Evolutionary conservation across 129 eudicot species (phyloP).

Genomic region (Escallonia herrerae): DNA sequence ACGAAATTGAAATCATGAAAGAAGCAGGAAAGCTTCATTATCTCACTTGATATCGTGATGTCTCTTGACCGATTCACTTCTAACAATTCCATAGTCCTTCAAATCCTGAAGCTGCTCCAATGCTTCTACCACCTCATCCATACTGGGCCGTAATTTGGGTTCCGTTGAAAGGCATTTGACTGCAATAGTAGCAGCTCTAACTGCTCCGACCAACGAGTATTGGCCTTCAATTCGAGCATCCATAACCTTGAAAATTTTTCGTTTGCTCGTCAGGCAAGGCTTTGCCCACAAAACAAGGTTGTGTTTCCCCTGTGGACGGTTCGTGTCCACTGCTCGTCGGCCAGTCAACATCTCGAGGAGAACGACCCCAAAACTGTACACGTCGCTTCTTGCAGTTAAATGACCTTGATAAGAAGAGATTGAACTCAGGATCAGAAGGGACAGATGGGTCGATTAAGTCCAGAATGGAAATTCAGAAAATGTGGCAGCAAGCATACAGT

Average conservation of each 20-base stretch:
- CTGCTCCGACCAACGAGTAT: conserved; percentile 46
- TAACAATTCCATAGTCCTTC: neutral
- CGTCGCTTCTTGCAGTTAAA: conserved; percentile 74
- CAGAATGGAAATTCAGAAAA: neutral
- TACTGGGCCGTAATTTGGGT: conserved; percentile 59
- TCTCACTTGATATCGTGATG: no score
- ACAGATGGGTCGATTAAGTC: neutral
- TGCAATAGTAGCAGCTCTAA: conserved; percentile 55
- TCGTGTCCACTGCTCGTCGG: conserved; percentile 59
- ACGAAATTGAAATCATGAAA: no score
- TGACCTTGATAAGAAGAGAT: conserved; percentile 52
- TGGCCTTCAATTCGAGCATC: conserved; percentile 68
- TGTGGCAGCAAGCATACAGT: no score
- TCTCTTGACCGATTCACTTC: neutral
- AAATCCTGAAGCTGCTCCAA: conserved; percentile 25
- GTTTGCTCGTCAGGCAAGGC: conserved; percentile 66
- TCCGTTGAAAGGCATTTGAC: conserved; percentile 57
- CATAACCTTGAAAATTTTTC: conserved; percentile 54
- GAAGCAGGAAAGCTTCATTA: no score
- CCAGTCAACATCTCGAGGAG: conserved; percentile 82
- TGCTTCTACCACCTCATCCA: conserved; percentile 57
- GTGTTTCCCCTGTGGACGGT: conserved; percentile 68
- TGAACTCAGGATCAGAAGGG: conserved; percentile 1
- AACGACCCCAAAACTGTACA: conserved; percentile 92
- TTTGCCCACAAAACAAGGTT: conserved; percentile 63